A percentile compares a stretch with the other conserved stretches of the same genome.
phyloP scores from a whole-genome alignment of 345 rosid genomes.

The Laguncularia racemosa region DNA sequence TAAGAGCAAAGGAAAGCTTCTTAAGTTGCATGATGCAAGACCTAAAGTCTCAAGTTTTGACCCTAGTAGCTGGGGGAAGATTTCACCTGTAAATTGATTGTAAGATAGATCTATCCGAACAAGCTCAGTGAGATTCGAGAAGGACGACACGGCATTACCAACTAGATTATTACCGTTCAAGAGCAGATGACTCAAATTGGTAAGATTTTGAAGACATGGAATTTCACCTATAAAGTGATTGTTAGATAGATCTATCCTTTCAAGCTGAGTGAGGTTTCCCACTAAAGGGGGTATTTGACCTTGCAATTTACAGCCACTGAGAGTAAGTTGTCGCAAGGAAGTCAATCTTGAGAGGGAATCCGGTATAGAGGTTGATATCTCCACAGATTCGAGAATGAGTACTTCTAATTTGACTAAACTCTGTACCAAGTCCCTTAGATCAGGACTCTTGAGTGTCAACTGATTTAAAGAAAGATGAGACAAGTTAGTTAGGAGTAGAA shows the following conservation, averaged over 20 bases:
- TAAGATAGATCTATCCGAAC: not conserved
- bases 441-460: not conserved
- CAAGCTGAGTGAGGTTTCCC: slow-evolving; percentile 1
- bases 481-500: slow-evolving; percentile 6
- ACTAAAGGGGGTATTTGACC: not conserved
- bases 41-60: not conserved
- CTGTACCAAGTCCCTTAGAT: not conserved
- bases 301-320: not conserved
- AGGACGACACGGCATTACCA: no score
- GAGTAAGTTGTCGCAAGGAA: not conserved
- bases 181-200: no score
- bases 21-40: slow-evolving; percentile 13
- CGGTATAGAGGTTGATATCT: not conserved
- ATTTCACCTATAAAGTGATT: not conserved
- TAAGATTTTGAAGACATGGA: no score
- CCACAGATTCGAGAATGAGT: not conserved
- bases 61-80: not conserved
- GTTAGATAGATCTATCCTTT: rapidly evolving
- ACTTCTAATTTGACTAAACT: not conserved
- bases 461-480: slow-evolving; percentile 1
- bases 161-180: no score
- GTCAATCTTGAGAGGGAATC: not conserved
- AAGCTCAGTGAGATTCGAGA: slow-evolving; percentile 1
- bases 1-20: slow-evolving; percentile 11
- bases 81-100: slow-evolving; percentile 3